A percentile compares a stretch with the other conserved stretches of the same genome.
phyloP scores from a whole-genome alignment of 2,329 filamentous ascomycete genomes.

The Xylaria sp. region DNA sequence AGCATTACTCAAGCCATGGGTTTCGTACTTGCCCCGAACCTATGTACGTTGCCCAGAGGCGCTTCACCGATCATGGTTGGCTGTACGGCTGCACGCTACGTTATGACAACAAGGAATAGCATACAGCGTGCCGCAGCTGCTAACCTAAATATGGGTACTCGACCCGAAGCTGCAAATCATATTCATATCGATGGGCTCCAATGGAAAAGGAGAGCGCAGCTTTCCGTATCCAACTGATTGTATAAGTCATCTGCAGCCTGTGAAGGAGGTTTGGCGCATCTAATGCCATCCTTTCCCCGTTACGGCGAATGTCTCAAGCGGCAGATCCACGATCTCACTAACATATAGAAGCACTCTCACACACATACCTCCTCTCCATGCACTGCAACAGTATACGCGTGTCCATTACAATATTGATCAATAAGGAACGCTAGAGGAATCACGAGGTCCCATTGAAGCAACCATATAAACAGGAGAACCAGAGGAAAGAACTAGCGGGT shows the following conservation, averaged over 20 bases:
- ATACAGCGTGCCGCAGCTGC: not conserved
- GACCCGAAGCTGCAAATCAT: not conserved
- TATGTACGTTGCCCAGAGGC: not conserved
- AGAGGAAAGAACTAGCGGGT: no score
- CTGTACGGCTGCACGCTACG: no score
- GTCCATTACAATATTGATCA: no score
- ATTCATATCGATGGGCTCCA: not conserved
- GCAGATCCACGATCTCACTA: not conserved
- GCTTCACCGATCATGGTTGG: not conserved
- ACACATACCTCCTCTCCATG: not conserved
- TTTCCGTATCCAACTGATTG: not conserved
- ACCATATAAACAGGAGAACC: no score
- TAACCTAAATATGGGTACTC: not conserved
- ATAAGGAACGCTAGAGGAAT: no score
- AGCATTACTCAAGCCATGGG: not conserved
- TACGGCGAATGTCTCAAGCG: no score
- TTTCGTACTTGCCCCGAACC: not conserved
- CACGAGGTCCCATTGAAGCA: no score
- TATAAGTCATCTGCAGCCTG: not conserved
- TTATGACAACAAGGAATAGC: not conserved
- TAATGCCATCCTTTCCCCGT: not conserved
- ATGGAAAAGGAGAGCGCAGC: slow-evolving; percentile 1
- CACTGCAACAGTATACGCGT: not conserved
- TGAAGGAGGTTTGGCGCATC: not conserved
- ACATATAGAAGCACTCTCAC: not conserved